Base-by-base conservation (phyloP, 1,284 basidiomycete species). In the Volvariella surrecta region DNA sequence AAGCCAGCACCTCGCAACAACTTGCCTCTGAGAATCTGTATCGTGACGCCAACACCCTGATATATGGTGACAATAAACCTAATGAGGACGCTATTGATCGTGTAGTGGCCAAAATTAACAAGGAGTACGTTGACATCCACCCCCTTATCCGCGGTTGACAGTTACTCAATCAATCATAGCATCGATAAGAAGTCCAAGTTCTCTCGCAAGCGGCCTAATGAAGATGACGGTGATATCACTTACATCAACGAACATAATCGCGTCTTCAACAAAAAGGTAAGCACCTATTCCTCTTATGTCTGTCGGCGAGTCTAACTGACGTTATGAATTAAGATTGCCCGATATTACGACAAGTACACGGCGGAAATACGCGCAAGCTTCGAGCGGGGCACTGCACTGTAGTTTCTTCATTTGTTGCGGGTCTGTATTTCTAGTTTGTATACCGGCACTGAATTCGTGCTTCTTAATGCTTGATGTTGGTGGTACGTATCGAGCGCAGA, bases 191-290 rank as follows among this genome's bases (percentile, higher is more conserved):
- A 88, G 59, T 73, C 79, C 58, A 94, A 89, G 58, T 85, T 90
- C 65, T 89, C 86, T 30, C 73, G 93, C 51, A 89, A 91, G 63
- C 77, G 92, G 47, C 70, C 72, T 58, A 93, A 95, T 65, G 92
- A 97, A 56, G 84, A 88, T 42, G 86, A 95, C 50, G 92, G 88
- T 44, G 92, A 97, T 53, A 89, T 99, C 62, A 98, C 92, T 10
- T 99, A 99, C 60, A 99, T 99, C 79, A 99, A 99, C 73, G 91
- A 97, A 62, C 83, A 86, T 62, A 99, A 99, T 70, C 84, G 90
- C 56, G 90, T 95, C 43, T 99, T 98, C 76, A 99, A 98, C 80
- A 94, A 94, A 70, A 99, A 97, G 83, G 88, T 85, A 22, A n/a
- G 66, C 41, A 40, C 17, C 39, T 24, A 41, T 43, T 19, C 21